These are phyloP conservation scores for Rheum nobile DNA, from an alignment of 148 eudicot species.

Conservation along the genomic window DNA sequence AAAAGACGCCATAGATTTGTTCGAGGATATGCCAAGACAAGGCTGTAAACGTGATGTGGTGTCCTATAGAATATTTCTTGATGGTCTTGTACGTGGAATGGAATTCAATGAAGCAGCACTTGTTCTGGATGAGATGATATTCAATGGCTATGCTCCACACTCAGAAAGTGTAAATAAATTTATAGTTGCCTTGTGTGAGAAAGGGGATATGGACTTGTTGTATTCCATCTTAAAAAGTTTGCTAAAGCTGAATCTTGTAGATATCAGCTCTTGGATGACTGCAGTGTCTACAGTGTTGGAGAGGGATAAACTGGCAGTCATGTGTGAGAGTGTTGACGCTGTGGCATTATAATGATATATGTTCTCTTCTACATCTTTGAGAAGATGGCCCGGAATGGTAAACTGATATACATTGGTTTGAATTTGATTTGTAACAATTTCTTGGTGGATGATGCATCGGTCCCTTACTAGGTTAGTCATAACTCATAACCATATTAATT, in stretches of 20 bases:
- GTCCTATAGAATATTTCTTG: constrained; percentile 44
- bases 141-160: constrained; percentile 49
- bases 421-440: not conserved
- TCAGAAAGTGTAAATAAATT: constrained; percentile 24
- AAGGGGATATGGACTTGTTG: constrained; percentile 25
- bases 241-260: constrained; percentile 31
- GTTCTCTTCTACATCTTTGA: not conserved
- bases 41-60: constrained; percentile 62
- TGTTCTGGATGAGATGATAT: constrained; percentile 76
- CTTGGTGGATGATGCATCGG: not conserved
- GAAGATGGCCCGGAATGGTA: not conserved
- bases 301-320: constrained; percentile 11
- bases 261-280: constrained; percentile 38
- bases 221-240: constrained; percentile 29
- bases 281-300: constrained; percentile 26
- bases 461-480: not conserved
- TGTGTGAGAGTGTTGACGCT: constrained; percentile 21
- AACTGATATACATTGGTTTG: not conserved
- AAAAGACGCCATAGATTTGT: constrained; percentile 39
- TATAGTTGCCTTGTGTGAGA: constrained; percentile 24
- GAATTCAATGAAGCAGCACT: constrained; percentile 40
- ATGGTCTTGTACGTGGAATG: constrained; percentile 39
- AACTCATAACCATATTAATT: not conserved
- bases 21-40: constrained; percentile 61
- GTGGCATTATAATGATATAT: not conserved